Evolutionary conservation across 495 filamentous ascomycete genomes (phyloP).

Genomic region (Lineolata rhizophorae): DNA sequence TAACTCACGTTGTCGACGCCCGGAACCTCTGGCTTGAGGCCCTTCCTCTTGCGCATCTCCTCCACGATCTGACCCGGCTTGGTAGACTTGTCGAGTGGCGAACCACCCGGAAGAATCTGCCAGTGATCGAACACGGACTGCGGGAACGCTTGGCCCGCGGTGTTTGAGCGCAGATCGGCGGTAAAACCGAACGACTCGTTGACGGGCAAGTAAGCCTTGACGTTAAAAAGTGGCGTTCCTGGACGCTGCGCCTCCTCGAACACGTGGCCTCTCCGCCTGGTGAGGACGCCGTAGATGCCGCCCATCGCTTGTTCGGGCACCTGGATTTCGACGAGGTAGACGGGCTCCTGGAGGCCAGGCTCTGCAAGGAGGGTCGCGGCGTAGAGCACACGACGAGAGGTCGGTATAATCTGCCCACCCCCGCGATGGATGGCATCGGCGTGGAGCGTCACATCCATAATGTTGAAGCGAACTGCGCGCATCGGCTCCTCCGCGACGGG

Average conservation of each 20-base stretch:
- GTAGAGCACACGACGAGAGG: slow-evolving; percentile 91
- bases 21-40: slow-evolving; percentile 87
- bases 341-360: slow-evolving; percentile 78
- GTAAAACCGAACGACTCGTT: slow-evolving; percentile 99
- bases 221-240: slow-evolving; percentile 96
- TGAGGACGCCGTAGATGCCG: slow-evolving; percentile 99
- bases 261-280: slow-evolving; percentile 94
- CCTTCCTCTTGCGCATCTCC: slow-evolving; percentile 96
- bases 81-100: slow-evolving; percentile 63
- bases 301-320: slow-evolving; percentile 98
- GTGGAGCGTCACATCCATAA: slow-evolving; percentile 98
- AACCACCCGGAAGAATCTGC: slow-evolving; percentile 85
- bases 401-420: slow-evolving; percentile 97
- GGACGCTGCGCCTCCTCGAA: slow-evolving; percentile 95
- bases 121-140: slow-evolving; percentile 98
- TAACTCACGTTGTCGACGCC: slow-evolving; percentile 79
- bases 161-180: slow-evolving; percentile 79
- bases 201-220: slow-evolving; percentile 98
- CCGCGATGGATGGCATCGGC: slow-evolving; percentile 99
- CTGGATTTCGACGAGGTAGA: slow-evolving; percentile 98
- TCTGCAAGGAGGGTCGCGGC: slow-evolving; percentile 79
- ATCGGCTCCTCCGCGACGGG: slow-evolving; percentile 96
- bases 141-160: slow-evolving; percentile 95
- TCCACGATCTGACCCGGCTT: slow-evolving; percentile 71
- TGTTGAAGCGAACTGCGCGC: slow-evolving; percentile 92